Evolutionary conservation across 1,139 yeast genomes (phyloP).

Genomic region (Yamadazyma dushanensis): DNA sequence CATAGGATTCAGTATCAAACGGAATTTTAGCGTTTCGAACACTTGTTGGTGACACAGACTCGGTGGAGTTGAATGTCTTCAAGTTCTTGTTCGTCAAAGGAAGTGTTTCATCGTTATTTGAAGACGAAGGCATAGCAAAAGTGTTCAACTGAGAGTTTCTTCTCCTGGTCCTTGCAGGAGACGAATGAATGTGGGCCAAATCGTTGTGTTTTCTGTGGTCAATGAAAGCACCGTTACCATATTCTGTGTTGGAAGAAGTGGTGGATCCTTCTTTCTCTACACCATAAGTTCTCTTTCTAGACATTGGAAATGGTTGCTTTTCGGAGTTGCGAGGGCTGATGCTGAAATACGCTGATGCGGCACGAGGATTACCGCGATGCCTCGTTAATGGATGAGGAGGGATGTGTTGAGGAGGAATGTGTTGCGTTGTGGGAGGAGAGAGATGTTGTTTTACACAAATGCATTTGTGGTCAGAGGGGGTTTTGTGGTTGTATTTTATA

Average conservation of each 20-base stretch:
- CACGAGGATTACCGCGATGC: not conserved
- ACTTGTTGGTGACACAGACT: constrained; percentile 15
- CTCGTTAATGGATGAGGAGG: too few relatives aligned
- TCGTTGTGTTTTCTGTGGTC: constrained; percentile 36
- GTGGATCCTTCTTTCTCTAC: constrained; percentile 3
- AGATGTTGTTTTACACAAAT: too few relatives aligned
- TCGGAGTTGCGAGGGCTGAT: not conserved
- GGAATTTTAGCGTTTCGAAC: constrained; percentile 14
- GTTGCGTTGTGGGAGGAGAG: too few relatives aligned
- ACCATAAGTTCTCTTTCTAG: not conserved
- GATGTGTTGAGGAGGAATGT: too few relatives aligned
- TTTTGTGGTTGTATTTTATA: too few relatives aligned
- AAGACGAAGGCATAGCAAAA: constrained; percentile 1
- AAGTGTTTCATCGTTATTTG: constrained; percentile 14
- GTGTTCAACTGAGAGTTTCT: constrained; percentile 18
- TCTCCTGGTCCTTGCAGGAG: constrained; percentile 35
- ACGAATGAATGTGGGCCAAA: constrained; percentile 30
- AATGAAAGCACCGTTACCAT: constrained; percentile 26
- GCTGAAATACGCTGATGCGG: not conserved
- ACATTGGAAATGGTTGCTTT: not conserved
- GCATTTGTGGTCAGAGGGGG: too few relatives aligned
- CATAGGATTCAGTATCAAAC: constrained; percentile 35
- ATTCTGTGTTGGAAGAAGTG: constrained; percentile 9
- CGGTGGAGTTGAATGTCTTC: constrained; percentile 20
- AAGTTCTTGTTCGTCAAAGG: constrained; percentile 43